Base-by-base conservation (phyloP, 768 basidiomycete genomes). In the Auriscalpium vulgare region DNA sequence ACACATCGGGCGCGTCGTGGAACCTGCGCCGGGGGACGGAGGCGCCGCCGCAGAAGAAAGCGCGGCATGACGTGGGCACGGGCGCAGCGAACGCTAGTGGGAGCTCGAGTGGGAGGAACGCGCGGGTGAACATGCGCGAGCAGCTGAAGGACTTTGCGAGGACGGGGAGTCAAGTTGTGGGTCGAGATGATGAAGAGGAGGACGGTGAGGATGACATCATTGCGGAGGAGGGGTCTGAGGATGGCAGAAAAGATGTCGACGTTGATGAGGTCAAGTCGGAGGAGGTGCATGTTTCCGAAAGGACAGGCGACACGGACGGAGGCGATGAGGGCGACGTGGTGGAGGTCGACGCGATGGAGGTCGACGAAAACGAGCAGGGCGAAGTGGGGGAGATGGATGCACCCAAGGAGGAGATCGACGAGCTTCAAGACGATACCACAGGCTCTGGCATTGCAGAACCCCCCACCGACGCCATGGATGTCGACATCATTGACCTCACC, bases 71-170 rank as follows among this genome's bases (percentile, higher is more conserved):
- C 48, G 50, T 38, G 53, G 60, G 47, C n/a, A 37, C 40, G 13
- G 19, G 48, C 17, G 35, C 51, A 10, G 45, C 56, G 16, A 56
- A 61, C 50, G 47, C 59, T 21, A 54, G 55, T 38, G 51, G 53
- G 36, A 58, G 51, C 13, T 56, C 50, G 46, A 38, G 51, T 5
- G 67, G 65, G 14, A 59, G 35, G 36, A 50, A 3, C n/a, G 63
- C 65, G 45, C 66, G 60, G 56, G 65, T 69, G 56, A 72, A 65
- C 36, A 67, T 88, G 51, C 73, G 78, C 54, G 73, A 69, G 51
- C 75, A 68, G 51, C 63, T 90, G 55, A 74, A 70, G 46, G 75
- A 69, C 10, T 88, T 84, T 69, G 77, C 83, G 10, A 73, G 81
- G 59, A 66, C 65, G 37, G 82, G 81, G 40, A 76, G 74, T 58